Percentiles rank a stretch among this genome's conserved stretches.
Conservation (phyloP, 306 rosid genomes). For the Fragaria iinumae region DNA sequence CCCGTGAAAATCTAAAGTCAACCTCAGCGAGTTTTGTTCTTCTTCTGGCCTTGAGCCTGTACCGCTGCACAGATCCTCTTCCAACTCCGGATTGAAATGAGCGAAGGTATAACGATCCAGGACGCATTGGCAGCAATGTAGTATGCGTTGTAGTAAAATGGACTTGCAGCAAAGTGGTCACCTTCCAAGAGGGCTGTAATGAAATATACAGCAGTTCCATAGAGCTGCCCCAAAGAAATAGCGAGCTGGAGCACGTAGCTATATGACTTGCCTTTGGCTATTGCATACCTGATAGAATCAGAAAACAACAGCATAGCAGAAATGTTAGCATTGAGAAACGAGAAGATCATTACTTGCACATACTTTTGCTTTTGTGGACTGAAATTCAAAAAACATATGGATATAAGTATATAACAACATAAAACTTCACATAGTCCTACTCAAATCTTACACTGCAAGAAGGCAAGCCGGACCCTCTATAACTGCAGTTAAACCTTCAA, state of each 20-base stretch:
- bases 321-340: no score
- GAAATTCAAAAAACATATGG: no score
- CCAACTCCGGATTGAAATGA: conserved; percentile 75
- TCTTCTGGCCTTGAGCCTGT: conserved; percentile 54
- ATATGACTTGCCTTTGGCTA: conserved; percentile 65
- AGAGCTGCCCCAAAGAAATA: conserved; percentile 80
- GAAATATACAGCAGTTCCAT: conserved; percentile 67
- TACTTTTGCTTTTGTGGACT: no score
- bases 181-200: conserved; percentile 73
- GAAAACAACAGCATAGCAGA: no score
- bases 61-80: conserved; percentile 58
- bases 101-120: conserved; percentile 71
- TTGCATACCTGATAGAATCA: conserved; percentile 40
- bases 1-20: background rate
- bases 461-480: conserved; percentile 87
- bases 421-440: no score
- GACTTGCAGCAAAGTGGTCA: conserved; percentile 57
- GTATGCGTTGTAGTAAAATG: conserved; percentile 71
- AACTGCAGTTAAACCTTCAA: conserved; percentile 76
- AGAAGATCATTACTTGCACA: no score
- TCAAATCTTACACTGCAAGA: conserved; percentile 44
- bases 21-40: conserved; percentile 63
- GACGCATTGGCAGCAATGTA: conserved; percentile 64
- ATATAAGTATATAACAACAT: no score
- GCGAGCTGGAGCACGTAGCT: conserved; percentile 82